A percentile compares a stretch with the other conserved stretches of the same genome.
Conservation (phyloP, 202 grass and related monocot species). For the Setaria italica region DNA sequence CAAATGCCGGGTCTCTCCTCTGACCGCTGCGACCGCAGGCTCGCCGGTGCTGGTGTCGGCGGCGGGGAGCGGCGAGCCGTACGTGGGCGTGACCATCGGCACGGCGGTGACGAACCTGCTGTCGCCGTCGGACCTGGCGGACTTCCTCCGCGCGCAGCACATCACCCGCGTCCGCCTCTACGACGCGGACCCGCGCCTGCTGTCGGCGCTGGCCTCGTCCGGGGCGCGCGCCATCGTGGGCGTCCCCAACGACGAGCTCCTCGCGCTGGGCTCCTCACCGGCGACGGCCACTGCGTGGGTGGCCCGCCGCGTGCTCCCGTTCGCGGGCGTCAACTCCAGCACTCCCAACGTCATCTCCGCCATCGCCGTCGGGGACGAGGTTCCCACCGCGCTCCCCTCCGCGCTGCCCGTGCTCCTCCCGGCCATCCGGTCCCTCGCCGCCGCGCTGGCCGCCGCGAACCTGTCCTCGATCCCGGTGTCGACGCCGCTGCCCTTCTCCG, state of each 20-base stretch:
- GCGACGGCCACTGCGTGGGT: slow-evolving; percentile 74
- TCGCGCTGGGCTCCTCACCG: slow-evolving; percentile 82
- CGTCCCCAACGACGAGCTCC: slow-evolving; percentile 88
- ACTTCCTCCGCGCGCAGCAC: slow-evolving; percentile 75
- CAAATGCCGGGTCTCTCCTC: not conserved
- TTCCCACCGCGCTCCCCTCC: slow-evolving; percentile 71
- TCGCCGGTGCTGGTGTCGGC: slow-evolving; percentile 36
- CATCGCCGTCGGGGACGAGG: slow-evolving; percentile 90
- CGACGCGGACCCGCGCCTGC: slow-evolving; percentile 75
- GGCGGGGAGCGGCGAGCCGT: slow-evolving; percentile 43
- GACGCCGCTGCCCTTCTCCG: slow-evolving; percentile 86
- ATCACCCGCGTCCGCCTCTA: slow-evolving; percentile 88
- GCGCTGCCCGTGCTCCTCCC: slow-evolving; percentile 83
- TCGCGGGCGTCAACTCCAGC: slow-evolving; percentile 43
- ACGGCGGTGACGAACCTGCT: slow-evolving; percentile 86
- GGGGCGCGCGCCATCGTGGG: slow-evolving; percentile 73
- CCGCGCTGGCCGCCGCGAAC: slow-evolving; percentile 70
- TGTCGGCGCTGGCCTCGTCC: slow-evolving; percentile 65
- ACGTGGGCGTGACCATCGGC: slow-evolving; percentile 91
- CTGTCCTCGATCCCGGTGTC: slow-evolving; percentile 83
- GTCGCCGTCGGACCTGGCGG: slow-evolving; percentile 72
- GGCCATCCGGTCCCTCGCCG: slow-evolving; percentile 63
- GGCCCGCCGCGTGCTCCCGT: slow-evolving; percentile 66
- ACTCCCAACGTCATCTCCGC: slow-evolving; percentile 61
- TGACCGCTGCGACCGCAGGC: slow-evolving; percentile 12